Percentiles rank a stretch among this genome's conserved stretches.
Conservation (phyloP, 208 protist species). For the Willaertia magna region DNA sequence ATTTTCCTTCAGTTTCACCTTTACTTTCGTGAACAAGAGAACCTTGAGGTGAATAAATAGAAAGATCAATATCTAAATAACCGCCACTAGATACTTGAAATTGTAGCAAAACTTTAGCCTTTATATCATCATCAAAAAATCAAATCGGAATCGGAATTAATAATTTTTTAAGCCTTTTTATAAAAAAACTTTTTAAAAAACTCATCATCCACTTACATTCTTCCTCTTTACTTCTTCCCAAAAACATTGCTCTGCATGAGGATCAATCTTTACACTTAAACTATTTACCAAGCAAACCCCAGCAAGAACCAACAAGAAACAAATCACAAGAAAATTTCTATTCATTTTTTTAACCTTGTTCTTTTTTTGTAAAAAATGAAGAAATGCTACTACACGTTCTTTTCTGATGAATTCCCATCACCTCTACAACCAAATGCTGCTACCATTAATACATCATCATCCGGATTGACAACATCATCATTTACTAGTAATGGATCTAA, state of each 20-base stretch:
- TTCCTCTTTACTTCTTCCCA: conserved; percentile 43
- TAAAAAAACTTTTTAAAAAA: no score
- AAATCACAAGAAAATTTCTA: no score
- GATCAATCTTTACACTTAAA: not conserved
- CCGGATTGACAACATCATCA: not conserved
- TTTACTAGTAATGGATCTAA: not conserved
- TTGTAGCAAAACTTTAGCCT: conserved; percentile 32
- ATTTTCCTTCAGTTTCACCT: conserved; percentile 43
- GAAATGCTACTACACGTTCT: not conserved
- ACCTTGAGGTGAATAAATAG: conserved; percentile 41
- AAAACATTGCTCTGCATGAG: conserved; percentile 47
- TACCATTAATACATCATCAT: not conserved
- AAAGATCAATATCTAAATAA: conserved; percentile 51
- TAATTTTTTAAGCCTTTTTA: no score
- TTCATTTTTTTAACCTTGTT: not conserved
- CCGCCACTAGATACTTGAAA: conserved; percentile 60
- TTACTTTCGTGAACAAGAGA: conserved; percentile 39
- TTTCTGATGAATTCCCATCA: not conserved
- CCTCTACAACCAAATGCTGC: not conserved
- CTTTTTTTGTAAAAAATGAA: not conserved
- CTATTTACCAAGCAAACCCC: not conserved
- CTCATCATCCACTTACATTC: conserved; percentile 46
- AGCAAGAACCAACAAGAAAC: not conserved
- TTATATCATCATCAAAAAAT: not conserved
- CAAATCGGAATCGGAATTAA: no score